Percentiles rank a stretch among this genome's conserved stretches.
Evolutionary conservation across 2,329 filamentous ascomycete genomes (phyloP).

Genomic region (Arthrobotrys pseudoclavata): DNA sequence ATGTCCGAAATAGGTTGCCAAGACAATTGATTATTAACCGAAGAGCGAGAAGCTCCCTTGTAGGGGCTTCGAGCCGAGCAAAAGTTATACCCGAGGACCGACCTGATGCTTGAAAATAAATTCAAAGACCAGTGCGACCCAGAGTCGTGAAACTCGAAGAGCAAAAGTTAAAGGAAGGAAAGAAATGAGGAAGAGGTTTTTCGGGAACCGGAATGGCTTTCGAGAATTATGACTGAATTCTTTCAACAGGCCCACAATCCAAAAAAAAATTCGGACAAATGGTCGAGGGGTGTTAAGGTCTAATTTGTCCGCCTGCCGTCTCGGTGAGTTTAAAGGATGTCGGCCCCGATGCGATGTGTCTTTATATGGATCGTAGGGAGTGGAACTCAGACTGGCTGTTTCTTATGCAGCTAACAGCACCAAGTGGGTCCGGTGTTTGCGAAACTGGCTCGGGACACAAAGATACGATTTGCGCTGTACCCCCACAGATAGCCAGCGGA

Average conservation of each 20-base stretch:
- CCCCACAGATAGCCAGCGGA: conserved; percentile 27
- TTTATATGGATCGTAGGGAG: conserved; percentile 36
- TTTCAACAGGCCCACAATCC: conserved; percentile 16
- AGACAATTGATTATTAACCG: conserved; percentile 47
- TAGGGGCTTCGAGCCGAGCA: conserved; percentile 33
- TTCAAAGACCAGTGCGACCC: neutral
- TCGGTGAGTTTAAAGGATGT: conserved; percentile 34
- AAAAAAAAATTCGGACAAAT: conserved; percentile 53
- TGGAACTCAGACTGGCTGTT: conserved; percentile 29
- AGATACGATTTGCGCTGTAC: conserved; percentile 25
- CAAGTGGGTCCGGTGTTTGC: conserved; percentile 51
- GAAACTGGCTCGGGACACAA: conserved; percentile 12
- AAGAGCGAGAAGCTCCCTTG: conserved; percentile 55
- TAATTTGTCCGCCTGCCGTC: conserved; percentile 53
- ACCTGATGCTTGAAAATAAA: conserved; percentile 11
- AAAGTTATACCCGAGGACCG: conserved; percentile 28
- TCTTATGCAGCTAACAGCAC: conserved; percentile 48
- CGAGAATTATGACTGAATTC: conserved; percentile 24
- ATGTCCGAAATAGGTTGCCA: conserved; percentile 45
- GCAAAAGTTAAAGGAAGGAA: conserved; percentile 2
- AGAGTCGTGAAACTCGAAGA: conserved; percentile 25
- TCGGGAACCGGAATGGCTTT: neutral
- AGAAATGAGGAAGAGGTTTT: neutral
- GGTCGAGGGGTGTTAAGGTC: conserved; percentile 34
- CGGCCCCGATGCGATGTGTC: conserved; percentile 42